These are phyloP conservation scores for Saccharomycopsis sp. DNA, from an alignment of 805 yeast genomes.

Conservation along the genomic window DNA sequence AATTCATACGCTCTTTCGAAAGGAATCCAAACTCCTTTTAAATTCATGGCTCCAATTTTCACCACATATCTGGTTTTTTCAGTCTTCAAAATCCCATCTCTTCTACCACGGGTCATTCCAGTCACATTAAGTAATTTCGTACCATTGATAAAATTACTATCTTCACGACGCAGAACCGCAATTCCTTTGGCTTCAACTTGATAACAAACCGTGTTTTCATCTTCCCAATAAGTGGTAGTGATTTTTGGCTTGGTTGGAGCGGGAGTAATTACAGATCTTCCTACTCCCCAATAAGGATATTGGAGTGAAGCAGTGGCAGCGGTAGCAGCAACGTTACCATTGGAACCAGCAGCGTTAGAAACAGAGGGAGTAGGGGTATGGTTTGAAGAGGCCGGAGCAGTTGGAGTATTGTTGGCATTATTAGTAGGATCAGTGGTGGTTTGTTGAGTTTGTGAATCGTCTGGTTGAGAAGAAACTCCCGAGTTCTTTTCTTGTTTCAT, in stretches of 20 bases:
- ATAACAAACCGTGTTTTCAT: conserved; percentile 74
- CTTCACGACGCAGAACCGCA: conserved; percentile 74
- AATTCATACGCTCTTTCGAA: conserved; percentile 72
- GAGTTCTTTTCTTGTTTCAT: background rate
- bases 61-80: conserved; percentile 73
- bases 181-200: conserved; percentile 79
- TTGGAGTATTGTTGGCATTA: background rate
- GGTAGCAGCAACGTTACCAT: conserved; percentile 3
- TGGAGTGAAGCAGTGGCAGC: conserved; percentile 3
- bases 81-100: conserved; percentile 75
- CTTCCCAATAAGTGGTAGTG: conserved; percentile 87
- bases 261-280: background rate
- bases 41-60: conserved; percentile 78
- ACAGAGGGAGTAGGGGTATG: background rate
- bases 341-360: conserved; percentile 1
- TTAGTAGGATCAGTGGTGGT: background rate
- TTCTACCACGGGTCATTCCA: conserved; percentile 77
- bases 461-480: background rate
- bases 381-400: background rate
- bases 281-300: background rate
- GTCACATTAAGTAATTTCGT: conserved; percentile 77
- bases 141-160: conserved; percentile 78
- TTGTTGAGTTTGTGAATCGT: background rate
- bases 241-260: conserved; percentile 39
- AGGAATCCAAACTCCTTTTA: conserved; percentile 88